Evolutionary conservation across 768 basidiomycete species (phyloP).

Genomic region (Collybia sordida): DNA sequence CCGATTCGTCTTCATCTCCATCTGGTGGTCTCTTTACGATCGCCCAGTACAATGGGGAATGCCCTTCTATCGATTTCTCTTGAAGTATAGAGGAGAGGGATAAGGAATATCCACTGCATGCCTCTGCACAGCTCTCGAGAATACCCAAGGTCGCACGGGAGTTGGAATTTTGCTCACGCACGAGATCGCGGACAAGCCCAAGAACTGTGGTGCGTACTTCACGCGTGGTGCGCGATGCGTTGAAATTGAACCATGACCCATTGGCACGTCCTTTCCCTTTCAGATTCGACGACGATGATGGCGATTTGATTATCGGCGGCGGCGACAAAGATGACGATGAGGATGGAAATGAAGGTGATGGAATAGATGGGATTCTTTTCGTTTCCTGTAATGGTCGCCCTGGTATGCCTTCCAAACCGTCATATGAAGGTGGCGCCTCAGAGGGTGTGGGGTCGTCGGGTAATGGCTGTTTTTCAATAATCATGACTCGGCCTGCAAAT

Average conservation of each 20-base stretch:
- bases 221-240: conserved; percentile 33
- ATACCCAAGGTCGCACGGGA: conserved; percentile 20
- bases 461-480: conserved; percentile 30
- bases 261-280: conserved; percentile 30
- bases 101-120: conserved; percentile 49
- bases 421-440: conserved; percentile 43
- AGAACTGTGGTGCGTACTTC: conserved; percentile 56
- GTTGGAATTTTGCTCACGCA: conserved; percentile 34
- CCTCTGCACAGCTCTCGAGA: conserved; percentile 46
- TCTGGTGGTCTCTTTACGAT: conserved; percentile 58
- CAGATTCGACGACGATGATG: conserved; percentile 11
- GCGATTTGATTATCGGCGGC: conserved; percentile 6
- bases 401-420: conserved; percentile 16
- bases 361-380: conserved; percentile 10
- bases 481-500: conserved; percentile 17
- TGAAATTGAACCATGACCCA: conserved; percentile 35
- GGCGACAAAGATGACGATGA: conserved; percentile 8
- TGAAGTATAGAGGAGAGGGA: conserved; percentile 58
- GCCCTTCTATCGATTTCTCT: conserved; percentile 60
- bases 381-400: conserved; percentile 5
- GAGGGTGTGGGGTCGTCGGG: conserved; percentile 35
- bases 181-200: conserved; percentile 56
- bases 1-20: conserved; percentile 25
- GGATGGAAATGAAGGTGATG: conserved; percentile 8
- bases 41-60: conserved; percentile 73